Percentiles rank a stretch among this genome's conserved stretches.
These are phyloP conservation scores for Pestalotiopsis sp. DNA, from an alignment of 2,329 filamentous ascomycete genomes.

Conservation along the genomic window DNA sequence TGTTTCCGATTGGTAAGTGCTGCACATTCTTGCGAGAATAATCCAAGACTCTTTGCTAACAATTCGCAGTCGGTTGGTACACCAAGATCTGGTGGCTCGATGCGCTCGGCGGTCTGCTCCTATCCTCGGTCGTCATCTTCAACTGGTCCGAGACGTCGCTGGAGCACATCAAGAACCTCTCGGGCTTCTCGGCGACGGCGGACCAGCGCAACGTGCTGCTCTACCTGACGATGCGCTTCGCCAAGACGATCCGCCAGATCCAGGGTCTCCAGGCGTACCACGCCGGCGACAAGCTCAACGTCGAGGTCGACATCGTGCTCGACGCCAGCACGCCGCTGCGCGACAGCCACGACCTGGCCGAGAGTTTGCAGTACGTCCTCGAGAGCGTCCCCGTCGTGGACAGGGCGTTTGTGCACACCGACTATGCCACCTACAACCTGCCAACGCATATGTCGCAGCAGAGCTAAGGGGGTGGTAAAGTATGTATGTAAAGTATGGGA, in stretches of 20 bases:
- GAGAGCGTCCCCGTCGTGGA: conserved; percentile 82
- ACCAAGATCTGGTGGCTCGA: conserved; percentile 83
- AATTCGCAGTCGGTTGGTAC: conserved; percentile 65
- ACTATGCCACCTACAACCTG: conserved; percentile 64
- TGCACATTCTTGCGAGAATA: neutral
- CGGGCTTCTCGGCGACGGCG: conserved; percentile 72
- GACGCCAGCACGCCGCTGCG: conserved; percentile 74
- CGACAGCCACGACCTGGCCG: conserved; percentile 77
- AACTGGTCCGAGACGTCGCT: conserved; percentile 76
- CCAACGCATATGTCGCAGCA: conserved; percentile 59
- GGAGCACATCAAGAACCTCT: conserved; percentile 79
- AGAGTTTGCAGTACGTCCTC: conserved; percentile 73
- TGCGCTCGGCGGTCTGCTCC: conserved; percentile 73
- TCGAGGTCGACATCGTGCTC: conserved; percentile 82
- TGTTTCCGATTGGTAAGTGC: conserved; percentile 71
- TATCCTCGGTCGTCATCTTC: conserved; percentile 78
- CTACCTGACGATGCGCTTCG: conserved; percentile 93
- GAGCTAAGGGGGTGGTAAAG: neutral
- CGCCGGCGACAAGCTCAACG: conserved; percentile 81
- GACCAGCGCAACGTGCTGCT: conserved; percentile 50
- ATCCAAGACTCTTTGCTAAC: conserved; percentile 13
- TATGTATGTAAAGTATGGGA: too few species aligned
- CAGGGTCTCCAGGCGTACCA: conserved; percentile 86
- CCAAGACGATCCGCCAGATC: conserved; percentile 82
- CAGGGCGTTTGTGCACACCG: conserved; percentile 69